These are phyloP conservation scores for Parascedosporium putredinis DNA, from an alignment of 2,329 filamentous ascomycete genomes.

Conservation along the genomic window DNA sequence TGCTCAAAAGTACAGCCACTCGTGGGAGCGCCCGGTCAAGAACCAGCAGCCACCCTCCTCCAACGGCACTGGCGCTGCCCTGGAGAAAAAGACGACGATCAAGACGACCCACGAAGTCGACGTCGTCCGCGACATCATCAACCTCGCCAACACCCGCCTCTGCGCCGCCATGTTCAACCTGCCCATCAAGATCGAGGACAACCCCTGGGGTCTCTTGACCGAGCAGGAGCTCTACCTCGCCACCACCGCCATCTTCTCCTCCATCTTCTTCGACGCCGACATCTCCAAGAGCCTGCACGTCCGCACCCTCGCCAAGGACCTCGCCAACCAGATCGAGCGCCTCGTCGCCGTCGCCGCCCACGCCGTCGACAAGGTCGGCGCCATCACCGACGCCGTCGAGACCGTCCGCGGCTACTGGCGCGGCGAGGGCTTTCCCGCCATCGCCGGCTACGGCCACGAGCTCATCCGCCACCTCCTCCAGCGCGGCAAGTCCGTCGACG, in stretches of 20 bases:
- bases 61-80: not conserved
- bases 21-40: not conserved
- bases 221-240: slow-evolving; percentile 47
- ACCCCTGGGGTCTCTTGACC: slow-evolving; percentile 40
- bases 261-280: slow-evolving; percentile 35
- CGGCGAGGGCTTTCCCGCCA: slow-evolving; percentile 25
- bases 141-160: slow-evolving; percentile 43
- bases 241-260: slow-evolving; percentile 34
- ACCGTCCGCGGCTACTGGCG: slow-evolving; percentile 31
- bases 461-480: slow-evolving; percentile 46
- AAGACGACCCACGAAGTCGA: not conserved
- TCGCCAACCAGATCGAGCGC: slow-evolving; percentile 40
- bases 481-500: slow-evolving; percentile 37
- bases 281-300: slow-evolving; percentile 46
- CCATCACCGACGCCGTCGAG: slow-evolving; percentile 34
- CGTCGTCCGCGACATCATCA: slow-evolving; percentile 32
- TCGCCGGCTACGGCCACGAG: slow-evolving; percentile 46
- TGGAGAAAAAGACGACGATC: not conserved
- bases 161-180: slow-evolving; percentile 42
- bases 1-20: slow-evolving; percentile 1
- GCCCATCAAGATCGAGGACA: slow-evolving; percentile 41
- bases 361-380: slow-evolving; percentile 30
- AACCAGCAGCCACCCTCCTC: no score
- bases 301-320: slow-evolving; percentile 35
- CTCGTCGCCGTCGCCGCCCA: slow-evolving; percentile 43